These are phyloP conservation scores for Amauroascus verrucosus DNA, from an alignment of 2,329 filamentous ascomycete species.

Conservation along the genomic window DNA sequence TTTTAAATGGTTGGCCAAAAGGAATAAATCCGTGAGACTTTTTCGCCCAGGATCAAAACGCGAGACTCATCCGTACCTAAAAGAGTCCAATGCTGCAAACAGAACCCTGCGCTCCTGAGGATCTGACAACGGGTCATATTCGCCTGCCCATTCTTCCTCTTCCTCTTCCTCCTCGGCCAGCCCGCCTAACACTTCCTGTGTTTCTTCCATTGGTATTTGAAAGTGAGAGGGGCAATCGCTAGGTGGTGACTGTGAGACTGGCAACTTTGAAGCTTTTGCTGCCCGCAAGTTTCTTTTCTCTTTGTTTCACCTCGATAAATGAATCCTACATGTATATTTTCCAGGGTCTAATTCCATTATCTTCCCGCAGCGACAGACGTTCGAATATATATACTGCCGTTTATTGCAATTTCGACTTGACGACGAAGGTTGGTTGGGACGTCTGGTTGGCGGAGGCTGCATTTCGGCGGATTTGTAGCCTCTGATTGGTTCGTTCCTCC, in stretches of 20 bases:
- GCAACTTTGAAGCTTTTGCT: too few relatives aligned
- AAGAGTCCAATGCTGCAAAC: slow-evolving; percentile 76
- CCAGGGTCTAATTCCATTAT: too few relatives aligned
- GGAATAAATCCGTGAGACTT: not conserved
- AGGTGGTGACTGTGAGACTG: too few relatives aligned
- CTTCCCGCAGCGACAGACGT: too few relatives aligned
- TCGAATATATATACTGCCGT: too few relatives aligned
- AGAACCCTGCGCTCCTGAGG: slow-evolving; percentile 72
- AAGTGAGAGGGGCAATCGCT: not conserved
- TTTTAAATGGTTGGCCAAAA: too few relatives aligned
- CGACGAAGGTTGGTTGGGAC: too few relatives aligned
- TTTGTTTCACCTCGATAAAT: not conserved
- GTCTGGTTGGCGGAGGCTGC: too few relatives aligned
- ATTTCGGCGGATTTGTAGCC: too few relatives aligned
- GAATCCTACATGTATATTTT: too few relatives aligned
- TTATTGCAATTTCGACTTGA: too few relatives aligned
- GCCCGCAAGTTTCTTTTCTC: not conserved
- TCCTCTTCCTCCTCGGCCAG: not conserved
- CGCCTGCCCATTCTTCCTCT: slow-evolving; percentile 45
- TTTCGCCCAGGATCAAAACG: not conserved
- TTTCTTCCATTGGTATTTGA: not conserved
- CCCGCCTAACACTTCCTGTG: not conserved
- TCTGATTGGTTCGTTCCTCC: too few relatives aligned
- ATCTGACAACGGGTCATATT: slow-evolving; percentile 59
- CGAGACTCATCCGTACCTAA: slow-evolving; percentile 55